Percentiles rank a stretch among this genome's conserved stretches.
Evolutionary conservation across 2,329 filamentous ascomycete species (phyloP).

Genomic region (Akanthomyces uredinophilus): DNA sequence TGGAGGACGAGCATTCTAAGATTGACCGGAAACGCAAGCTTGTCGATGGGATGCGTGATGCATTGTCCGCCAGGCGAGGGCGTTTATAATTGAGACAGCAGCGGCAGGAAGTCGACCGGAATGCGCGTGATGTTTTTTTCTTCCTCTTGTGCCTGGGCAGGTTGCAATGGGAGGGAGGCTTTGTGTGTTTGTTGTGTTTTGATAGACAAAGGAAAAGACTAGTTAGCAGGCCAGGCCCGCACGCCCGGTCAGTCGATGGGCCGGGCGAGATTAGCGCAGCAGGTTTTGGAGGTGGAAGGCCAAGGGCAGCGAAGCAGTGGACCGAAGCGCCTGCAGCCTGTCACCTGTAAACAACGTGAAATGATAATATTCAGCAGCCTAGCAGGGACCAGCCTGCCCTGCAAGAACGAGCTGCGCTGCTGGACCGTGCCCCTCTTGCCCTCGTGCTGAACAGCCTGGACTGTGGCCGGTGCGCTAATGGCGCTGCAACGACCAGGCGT

Average conservation of each 20-base stretch:
- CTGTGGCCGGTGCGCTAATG: too few species aligned
- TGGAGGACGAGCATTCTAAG: conserved; percentile 33
- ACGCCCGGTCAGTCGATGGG: background rate
- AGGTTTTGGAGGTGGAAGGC: background rate
- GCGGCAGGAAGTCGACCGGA: background rate
- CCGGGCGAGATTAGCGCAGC: background rate
- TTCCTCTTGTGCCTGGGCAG: background rate
- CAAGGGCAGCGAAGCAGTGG: background rate
- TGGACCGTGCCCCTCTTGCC: background rate
- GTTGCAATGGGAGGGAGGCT: background rate
- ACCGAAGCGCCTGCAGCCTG: background rate
- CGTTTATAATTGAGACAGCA: background rate
- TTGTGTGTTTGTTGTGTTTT: conserved; percentile 11
- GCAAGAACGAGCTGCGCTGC: background rate
- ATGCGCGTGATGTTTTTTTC: conserved; percentile 7
- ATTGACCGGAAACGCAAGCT: background rate
- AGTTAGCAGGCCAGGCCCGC: background rate
- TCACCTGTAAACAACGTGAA: background rate
- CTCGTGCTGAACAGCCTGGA: background rate
- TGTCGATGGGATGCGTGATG: conserved; percentile 3
- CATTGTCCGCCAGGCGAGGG: conserved; percentile 7
- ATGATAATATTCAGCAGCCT: background rate
- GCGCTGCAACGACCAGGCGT: too few species aligned
- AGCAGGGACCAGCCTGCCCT: background rate
- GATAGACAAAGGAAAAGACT: background rate